phyloP scores from a whole-genome alignment of 208 protist species.

The Crithidia bombi region DNA sequence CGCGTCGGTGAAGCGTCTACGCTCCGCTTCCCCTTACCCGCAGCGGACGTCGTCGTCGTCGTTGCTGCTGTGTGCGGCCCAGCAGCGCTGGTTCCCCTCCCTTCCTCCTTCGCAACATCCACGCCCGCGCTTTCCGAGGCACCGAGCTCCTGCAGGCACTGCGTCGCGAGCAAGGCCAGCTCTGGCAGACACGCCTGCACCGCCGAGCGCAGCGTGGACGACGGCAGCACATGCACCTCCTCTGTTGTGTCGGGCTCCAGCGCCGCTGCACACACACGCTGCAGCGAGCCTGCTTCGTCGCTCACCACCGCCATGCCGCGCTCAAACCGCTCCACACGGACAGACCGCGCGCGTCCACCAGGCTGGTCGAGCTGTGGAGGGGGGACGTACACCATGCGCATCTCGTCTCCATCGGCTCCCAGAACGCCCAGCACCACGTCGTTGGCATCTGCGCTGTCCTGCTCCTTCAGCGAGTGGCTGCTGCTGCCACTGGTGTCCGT shows the following conservation, averaged over 20 bases:
- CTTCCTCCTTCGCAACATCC: not conserved
- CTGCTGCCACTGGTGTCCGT: not conserved
- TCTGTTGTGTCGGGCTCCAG: slow-evolving; percentile 60
- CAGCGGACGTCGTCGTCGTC: not conserved
- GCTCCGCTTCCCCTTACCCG: not conserved
- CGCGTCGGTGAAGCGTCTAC: not conserved
- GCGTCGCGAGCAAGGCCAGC: slow-evolving; percentile 21
- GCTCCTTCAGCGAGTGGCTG: slow-evolving; percentile 6
- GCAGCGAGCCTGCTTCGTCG: slow-evolving; percentile 41
- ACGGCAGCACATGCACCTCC: slow-evolving; percentile 32
- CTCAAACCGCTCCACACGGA: slow-evolving; percentile 59
- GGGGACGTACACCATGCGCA: slow-evolving; percentile 54
- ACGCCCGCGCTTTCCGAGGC: not conserved
- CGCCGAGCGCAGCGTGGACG: slow-evolving; percentile 19
- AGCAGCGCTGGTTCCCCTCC: too few species aligned
- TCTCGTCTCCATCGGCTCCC: slow-evolving; percentile 83
- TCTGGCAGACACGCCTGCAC: slow-evolving; percentile 36
- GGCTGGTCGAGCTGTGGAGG: slow-evolving; percentile 42
- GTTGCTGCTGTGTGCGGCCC: not conserved
- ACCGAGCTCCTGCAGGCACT: slow-evolving; percentile 17
- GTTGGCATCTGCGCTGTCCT: not conserved
- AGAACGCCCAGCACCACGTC: slow-evolving; percentile 62
- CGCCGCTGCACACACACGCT: slow-evolving; percentile 47
- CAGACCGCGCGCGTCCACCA: slow-evolving; percentile 32
- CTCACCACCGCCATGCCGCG: slow-evolving; percentile 51